These are phyloP conservation scores for Tetrapisispora iriomotensis DNA, from an alignment of 805 yeast species.

Conservation along the genomic window DNA sequence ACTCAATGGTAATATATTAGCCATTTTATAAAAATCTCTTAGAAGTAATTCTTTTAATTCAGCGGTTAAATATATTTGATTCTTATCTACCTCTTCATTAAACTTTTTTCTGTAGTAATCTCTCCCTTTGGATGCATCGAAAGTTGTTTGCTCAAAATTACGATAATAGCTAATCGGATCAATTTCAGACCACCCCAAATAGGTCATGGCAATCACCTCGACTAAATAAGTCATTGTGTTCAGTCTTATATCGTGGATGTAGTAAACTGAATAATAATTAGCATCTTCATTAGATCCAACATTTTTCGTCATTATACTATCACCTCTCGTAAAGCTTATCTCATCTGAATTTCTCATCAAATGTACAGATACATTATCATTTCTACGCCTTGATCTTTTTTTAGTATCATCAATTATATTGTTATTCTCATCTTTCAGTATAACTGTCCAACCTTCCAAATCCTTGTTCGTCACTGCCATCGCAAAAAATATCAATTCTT, in stretches of 20 bases:
- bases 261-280: conserved; percentile 30
- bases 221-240: conserved; percentile 40
- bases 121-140: conserved; percentile 12
- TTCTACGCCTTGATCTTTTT: conserved; percentile 9
- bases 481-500: neutral
- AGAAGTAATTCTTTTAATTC: conserved; percentile 37
- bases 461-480: conserved; percentile 17
- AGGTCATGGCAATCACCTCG: conserved; percentile 40
- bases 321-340: conserved; percentile 43
- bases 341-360: conserved; percentile 39
- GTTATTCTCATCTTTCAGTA: conserved; percentile 15
- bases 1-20: conserved; percentile 33
- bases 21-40: conserved; percentile 35
- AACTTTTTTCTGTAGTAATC: conserved; percentile 14
- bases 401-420: conserved; percentile 7
- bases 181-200: conserved; percentile 36
- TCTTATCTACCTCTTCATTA: conserved; percentile 18
- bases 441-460: conserved; percentile 18
- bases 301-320: conserved; percentile 36
- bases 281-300: conserved; percentile 14
- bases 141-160: conserved; percentile 14
- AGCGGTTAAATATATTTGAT: conserved; percentile 50
- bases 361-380: conserved; percentile 10
- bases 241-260: conserved; percentile 42
- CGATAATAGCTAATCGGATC: conserved; percentile 23